A percentile compares a stretch with the other conserved stretches of the same genome.
These are phyloP conservation scores for Jacaranda copaia DNA, from an alignment of 257 asterid genomes.

Conservation along the genomic window DNA sequence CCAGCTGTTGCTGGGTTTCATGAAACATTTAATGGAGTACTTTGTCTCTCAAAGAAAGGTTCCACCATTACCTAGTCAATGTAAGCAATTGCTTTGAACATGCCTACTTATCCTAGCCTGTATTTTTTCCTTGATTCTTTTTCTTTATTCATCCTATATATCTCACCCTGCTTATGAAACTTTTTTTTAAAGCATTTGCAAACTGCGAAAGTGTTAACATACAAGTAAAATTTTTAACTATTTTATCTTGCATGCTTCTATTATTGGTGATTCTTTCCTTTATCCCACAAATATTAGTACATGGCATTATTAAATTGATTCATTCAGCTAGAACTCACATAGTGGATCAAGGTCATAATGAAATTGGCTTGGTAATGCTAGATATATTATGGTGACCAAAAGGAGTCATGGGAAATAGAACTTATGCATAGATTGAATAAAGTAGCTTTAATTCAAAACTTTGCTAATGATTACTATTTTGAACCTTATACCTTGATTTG, in stretches of 20 bases:
- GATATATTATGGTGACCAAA: background rate
- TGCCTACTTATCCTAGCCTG: background rate
- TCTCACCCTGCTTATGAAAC: background rate
- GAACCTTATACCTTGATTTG: slow-evolving; percentile 2
- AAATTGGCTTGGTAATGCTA: background rate
- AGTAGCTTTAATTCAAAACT: background rate
- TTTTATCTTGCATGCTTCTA: background rate
- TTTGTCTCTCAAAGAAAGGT: background rate
- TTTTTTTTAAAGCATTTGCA: background rate
- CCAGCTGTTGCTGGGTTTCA: too few relatives aligned
- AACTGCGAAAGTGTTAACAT: background rate
- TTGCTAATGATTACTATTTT: background rate
- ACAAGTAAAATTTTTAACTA: background rate
- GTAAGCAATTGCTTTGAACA: background rate
- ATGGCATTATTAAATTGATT: background rate
- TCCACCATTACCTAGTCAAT: background rate
- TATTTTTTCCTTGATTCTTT: background rate
- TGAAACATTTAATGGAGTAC: background rate
- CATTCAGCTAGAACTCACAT: background rate
- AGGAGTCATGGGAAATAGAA: background rate
- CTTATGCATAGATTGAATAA: background rate
- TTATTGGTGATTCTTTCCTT: background rate
- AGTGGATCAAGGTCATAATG: background rate
- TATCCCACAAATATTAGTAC: background rate
- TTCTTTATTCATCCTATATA: background rate